Evolutionary conservation across 2,329 filamentous ascomycete genomes (phyloP).

Genomic region (Plectosphaerella plurivora): DNA sequence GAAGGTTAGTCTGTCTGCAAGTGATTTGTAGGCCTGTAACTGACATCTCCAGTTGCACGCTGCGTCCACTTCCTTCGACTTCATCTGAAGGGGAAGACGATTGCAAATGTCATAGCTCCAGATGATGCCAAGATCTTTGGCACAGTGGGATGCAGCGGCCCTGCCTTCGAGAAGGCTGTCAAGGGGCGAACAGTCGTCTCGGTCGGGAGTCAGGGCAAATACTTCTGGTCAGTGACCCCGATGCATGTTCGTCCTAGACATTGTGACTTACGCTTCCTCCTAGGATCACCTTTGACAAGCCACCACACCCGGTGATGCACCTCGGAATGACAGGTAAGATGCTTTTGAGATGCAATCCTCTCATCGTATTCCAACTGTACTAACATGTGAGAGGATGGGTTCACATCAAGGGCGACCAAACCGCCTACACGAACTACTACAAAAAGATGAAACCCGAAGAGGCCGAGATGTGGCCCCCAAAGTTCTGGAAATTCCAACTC

Average conservation of each 20-base stretch:
- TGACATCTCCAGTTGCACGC: conserved; percentile 61
- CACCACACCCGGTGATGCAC: conserved; percentile 87
- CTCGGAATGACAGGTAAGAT: conserved; percentile 64
- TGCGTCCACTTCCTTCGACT: conserved; percentile 81
- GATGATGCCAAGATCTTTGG: conserved; percentile 86
- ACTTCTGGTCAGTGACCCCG: conserved; percentile 66
- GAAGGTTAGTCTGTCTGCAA: conserved; percentile 34
- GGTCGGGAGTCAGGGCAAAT: conserved; percentile 89
- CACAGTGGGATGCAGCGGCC: conserved; percentile 77
- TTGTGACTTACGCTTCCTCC: background rate
- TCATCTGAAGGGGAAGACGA: conserved; percentile 78
- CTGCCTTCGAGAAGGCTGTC: conserved; percentile 69
- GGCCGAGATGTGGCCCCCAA: conserved; percentile 74
- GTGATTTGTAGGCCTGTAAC: conserved; percentile 5
- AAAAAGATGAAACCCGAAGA: conserved; percentile 61
- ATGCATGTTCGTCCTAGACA: background rate
- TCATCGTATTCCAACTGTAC: background rate
- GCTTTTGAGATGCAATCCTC: background rate
- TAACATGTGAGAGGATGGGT: conserved; percentile 61
- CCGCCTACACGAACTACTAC: conserved; percentile 78
- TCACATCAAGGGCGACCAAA: conserved; percentile 74
- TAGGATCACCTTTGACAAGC: conserved; percentile 56
- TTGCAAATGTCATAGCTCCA: conserved; percentile 64
- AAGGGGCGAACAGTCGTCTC: conserved; percentile 65
- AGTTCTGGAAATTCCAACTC: conserved; percentile 82